These are phyloP conservation scores for Myriosclerotinia scirpicola DNA, from an alignment of 2,329 filamentous ascomycete species.

Conservation along the genomic window DNA sequence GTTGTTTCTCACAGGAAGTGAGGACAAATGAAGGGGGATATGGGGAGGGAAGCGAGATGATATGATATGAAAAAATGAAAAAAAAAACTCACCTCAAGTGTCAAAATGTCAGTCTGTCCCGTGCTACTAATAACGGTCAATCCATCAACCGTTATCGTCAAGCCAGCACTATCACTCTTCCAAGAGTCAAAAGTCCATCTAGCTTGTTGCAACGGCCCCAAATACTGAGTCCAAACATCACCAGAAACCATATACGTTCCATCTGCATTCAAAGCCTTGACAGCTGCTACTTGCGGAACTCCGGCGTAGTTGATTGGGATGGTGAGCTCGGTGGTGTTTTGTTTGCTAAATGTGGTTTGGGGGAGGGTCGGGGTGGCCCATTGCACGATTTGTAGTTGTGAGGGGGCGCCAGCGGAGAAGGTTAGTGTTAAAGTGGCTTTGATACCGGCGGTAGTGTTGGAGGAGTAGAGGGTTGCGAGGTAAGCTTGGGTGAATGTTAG, in stretches of 20 bases:
- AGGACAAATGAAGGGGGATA: not conserved
- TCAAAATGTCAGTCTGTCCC: not conserved
- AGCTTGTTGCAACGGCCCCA: constrained; percentile 53
- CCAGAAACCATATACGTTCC: constrained; percentile 48
- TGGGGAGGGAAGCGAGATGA: not conserved
- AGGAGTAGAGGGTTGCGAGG: constrained; percentile 47
- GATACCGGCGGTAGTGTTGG: constrained; percentile 46
- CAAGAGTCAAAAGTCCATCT: constrained; percentile 51
- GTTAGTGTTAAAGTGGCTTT: constrained; percentile 52
- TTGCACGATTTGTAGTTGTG: constrained; percentile 51
- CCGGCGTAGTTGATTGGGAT: constrained; percentile 56
- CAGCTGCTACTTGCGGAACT: constrained; percentile 49
- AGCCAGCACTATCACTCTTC: constrained; percentile 49
- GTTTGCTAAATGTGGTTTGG: constrained; percentile 25
- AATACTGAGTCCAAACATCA: constrained; percentile 56
- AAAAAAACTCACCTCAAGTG: constrained; percentile 4
- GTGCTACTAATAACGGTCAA: constrained; percentile 41
- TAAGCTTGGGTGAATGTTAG: constrained; percentile 52
- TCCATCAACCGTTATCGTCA: constrained; percentile 49
- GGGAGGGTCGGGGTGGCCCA: constrained; percentile 48
- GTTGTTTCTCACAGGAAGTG: not conserved
- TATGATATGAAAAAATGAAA: too few relatives aligned
- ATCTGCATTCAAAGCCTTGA: constrained; percentile 51
- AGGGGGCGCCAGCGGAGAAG: constrained; percentile 53
- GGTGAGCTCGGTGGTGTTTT: constrained; percentile 37